Percentiles rank a stretch among this genome's conserved stretches.
These are phyloP conservation scores for Myxozyma geophila DNA, from an alignment of 805 yeast species.

Conservation along the genomic window DNA sequence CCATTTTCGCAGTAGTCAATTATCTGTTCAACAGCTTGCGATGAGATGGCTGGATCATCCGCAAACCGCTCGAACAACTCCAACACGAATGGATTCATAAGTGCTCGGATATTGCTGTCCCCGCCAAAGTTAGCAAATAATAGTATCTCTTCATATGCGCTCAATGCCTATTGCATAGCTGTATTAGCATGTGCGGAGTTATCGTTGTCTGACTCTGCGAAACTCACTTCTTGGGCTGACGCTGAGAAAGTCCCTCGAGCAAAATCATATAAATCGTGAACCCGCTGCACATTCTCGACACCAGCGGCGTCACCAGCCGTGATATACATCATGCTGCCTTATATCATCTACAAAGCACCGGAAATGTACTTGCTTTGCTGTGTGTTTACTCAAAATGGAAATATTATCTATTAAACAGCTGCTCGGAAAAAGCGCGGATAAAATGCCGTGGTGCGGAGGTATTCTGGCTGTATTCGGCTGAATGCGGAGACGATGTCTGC, in stretches of 20 bases:
- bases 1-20: constrained; percentile 35
- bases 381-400: too few species aligned
- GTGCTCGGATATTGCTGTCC: constrained; percentile 21
- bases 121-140: constrained; percentile 10
- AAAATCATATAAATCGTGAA: constrained; percentile 32
- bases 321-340: background rate
- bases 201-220: background rate
- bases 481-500: too few species aligned
- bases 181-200: background rate
- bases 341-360: too few species aligned
- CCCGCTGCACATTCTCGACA: constrained; percentile 13
- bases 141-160: constrained; percentile 23
- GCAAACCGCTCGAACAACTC: constrained; percentile 25
- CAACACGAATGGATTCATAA: constrained; percentile 32
- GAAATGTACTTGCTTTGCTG: too few species aligned
- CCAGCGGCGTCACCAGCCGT: background rate
- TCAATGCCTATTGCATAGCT: constrained; percentile 15
- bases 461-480: too few species aligned
- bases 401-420: too few species aligned
- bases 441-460: too few species aligned
- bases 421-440: too few species aligned
- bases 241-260: constrained; percentile 22
- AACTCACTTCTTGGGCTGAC: constrained; percentile 25
- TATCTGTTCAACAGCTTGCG: constrained; percentile 29
- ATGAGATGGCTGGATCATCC: constrained; percentile 7